Percentiles rank a stretch among this genome's conserved stretches.
phyloP scores from a whole-genome alignment of 2,329 filamentous ascomycete genomes.

The Pleurostoma richardsiae region DNA sequence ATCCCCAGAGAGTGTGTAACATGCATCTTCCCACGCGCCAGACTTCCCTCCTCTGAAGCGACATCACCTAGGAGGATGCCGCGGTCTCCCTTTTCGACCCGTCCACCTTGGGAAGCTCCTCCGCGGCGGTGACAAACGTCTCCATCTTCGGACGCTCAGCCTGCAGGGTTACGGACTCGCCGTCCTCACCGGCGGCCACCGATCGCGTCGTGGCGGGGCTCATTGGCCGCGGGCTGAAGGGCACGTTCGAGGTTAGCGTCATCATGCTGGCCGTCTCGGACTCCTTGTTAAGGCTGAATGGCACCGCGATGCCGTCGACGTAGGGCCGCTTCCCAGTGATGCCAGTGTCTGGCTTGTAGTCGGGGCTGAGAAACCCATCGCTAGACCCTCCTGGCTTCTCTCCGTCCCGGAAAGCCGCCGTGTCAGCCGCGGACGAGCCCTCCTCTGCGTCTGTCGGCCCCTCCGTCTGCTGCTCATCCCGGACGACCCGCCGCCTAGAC shows the following conservation, averaged over 20 bases:
- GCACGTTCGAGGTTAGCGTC: slow-evolving; percentile 48
- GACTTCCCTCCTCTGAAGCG: neutral
- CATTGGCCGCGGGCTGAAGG: slow-evolving; percentile 19
- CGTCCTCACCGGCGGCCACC: slow-evolving; percentile 5
- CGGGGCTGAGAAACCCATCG: slow-evolving; percentile 33
- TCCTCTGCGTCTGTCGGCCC: slow-evolving; percentile 15
- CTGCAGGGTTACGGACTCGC: slow-evolving; percentile 3
- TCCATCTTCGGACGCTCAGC: slow-evolving; percentile 39
- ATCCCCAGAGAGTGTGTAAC: too few relatives aligned
- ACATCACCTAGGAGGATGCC: neutral
- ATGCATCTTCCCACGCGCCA: too few relatives aligned
- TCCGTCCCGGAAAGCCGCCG: slow-evolving; percentile 36
- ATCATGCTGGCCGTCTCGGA: slow-evolving; percentile 66
- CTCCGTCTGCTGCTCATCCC: slow-evolving; percentile 45
- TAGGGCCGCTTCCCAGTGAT: slow-evolving; percentile 59
- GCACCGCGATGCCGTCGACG: slow-evolving; percentile 64
- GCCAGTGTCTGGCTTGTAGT: slow-evolving; percentile 40
- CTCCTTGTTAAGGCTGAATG: slow-evolving; percentile 63
- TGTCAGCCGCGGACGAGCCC: slow-evolving; percentile 34
- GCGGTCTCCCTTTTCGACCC: slow-evolving; percentile 3
- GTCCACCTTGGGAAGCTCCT: slow-evolving; percentile 29
- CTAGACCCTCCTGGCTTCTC: slow-evolving; percentile 16
- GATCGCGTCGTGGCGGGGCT: slow-evolving; percentile 9
- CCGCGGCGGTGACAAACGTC: slow-evolving; percentile 49
- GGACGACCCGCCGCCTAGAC: slow-evolving; percentile 40